Conservation (phyloP, 2,329 filamentous ascomycete genomes). For the Nemania abortiva region DNA sequence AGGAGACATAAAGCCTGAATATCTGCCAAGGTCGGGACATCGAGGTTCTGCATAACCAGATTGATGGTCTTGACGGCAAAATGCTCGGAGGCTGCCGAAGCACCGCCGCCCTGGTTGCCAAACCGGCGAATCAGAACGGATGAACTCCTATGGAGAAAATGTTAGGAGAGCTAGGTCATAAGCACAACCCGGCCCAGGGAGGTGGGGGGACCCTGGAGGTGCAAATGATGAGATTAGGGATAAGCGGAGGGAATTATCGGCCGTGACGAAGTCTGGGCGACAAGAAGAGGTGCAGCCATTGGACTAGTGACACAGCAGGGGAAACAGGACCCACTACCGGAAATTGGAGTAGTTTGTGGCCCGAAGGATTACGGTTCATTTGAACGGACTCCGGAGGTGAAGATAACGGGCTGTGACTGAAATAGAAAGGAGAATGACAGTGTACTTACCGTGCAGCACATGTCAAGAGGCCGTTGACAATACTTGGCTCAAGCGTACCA, state of each 20-base stretch:
- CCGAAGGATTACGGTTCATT: constrained; percentile 38
- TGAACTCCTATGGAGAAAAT: constrained; percentile 61
- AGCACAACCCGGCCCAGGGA: constrained; percentile 2
- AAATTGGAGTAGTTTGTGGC: constrained; percentile 36
- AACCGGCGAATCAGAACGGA: constrained; percentile 68
- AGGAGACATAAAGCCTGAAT: constrained; percentile 72
- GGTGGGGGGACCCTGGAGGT: neutral
- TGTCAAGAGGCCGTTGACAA: constrained; percentile 69
- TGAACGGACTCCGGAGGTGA: constrained; percentile 40
- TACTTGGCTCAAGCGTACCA: constrained; percentile 65
- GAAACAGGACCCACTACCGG: constrained; percentile 37
- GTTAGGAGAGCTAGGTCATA: constrained; percentile 29
- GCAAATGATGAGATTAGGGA: constrained; percentile 26
- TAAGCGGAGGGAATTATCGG: constrained; percentile 29
- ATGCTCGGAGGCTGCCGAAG: constrained; percentile 67
- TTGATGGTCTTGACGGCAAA: constrained; percentile 69
- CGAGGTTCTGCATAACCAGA: constrained; percentile 68
- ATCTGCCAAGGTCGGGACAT: constrained; percentile 70
- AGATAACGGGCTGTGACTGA: constrained; percentile 21
- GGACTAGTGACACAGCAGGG: constrained; percentile 37
- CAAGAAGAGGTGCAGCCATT: constrained; percentile 25
- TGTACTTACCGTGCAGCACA: constrained; percentile 67
- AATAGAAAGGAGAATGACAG: constrained; percentile 20
- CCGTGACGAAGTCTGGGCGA: constrained; percentile 32
- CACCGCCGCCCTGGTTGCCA: constrained; percentile 60